Evolutionary conservation across 305 asterid species (phyloP).

Genomic region (Withania somnifera): DNA sequence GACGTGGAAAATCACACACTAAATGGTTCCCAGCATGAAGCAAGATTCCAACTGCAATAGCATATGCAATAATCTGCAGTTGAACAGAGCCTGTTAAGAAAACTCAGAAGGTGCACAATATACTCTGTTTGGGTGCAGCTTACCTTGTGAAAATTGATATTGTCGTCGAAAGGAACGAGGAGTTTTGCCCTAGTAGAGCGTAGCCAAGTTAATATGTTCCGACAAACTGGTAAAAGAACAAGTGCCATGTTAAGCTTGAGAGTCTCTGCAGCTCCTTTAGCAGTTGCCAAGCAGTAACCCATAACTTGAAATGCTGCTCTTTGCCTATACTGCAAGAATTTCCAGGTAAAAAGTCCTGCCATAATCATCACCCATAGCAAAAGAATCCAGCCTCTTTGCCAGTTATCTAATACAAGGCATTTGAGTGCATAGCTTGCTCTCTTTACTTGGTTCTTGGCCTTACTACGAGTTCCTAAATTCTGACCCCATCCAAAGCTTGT

Average conservation of each 20-base stretch:
- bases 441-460: conserved; percentile 17
- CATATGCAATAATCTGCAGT: conserved; percentile 56
- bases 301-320: conserved; percentile 54
- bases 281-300: conserved; percentile 80
- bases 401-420: conserved; percentile 43
- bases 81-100: neutral
- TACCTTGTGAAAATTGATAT: conserved; percentile 83
- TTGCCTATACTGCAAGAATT: conserved; percentile 51
- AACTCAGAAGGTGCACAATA: neutral
- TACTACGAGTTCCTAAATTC: conserved; percentile 23
- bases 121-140: neutral
- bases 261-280: conserved; percentile 95
- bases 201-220: conserved; percentile 59
- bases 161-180: conserved; percentile 71
- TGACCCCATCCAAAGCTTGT: conserved; percentile 70
- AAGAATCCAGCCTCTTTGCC: conserved; percentile 74
- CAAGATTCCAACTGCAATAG: conserved; percentile 49
- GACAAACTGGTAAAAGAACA: conserved; percentile 75
- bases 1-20: conserved; percentile 68
- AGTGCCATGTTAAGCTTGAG: conserved; percentile 91
- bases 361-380: conserved; percentile 44
- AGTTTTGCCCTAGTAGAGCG: conserved; percentile 66
- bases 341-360: conserved; percentile 76
- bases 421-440: conserved; percentile 23
- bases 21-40: conserved; percentile 69